Conservation (phyloP, 225 moss, liverwort and hornwort genomes). For the Polytrichum commune region DNA sequence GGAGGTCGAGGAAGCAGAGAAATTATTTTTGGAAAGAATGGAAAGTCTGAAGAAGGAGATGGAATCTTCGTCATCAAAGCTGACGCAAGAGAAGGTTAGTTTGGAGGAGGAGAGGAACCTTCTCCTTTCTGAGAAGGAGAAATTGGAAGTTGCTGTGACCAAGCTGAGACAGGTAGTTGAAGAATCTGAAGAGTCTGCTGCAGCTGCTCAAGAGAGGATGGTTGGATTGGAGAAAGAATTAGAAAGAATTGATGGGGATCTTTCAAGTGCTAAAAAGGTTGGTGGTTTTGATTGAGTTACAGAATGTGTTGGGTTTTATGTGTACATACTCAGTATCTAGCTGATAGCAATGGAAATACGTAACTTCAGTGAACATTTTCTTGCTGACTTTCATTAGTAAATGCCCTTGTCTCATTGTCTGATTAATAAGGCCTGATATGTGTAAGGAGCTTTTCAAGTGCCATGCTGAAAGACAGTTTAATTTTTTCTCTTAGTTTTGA, state of each 20-base stretch:
- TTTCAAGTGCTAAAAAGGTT: constrained; percentile 19
- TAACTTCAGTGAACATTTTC: too few relatives aligned
- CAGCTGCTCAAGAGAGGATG: constrained; percentile 13
- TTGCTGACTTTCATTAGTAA: too few relatives aligned
- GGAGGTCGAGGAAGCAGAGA: constrained; percentile 33
- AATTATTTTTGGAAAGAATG: constrained; percentile 18
- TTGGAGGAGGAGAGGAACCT: constrained; percentile 18
- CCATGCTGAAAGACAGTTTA: background rate
- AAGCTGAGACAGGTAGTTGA: constrained; percentile 27
- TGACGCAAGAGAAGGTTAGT: constrained; percentile 20
- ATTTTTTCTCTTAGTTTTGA: background rate
- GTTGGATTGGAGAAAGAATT: constrained; percentile 25
- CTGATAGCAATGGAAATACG: too few relatives aligned
- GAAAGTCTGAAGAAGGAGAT: constrained; percentile 21
- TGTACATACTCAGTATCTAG: background rate
- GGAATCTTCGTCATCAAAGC: constrained; percentile 15
- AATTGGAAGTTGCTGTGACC: constrained; percentile 22
- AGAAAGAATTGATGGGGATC: constrained; percentile 18
- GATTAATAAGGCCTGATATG: too few relatives aligned
- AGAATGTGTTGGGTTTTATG: background rate
- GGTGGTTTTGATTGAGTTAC: background rate
- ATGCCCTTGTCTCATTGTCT: too few relatives aligned
- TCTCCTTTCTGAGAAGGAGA: constrained; percentile 25
- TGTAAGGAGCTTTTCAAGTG: background rate
- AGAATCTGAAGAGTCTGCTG: constrained; percentile 17